Evolutionary conservation across 2,329 filamentous ascomycete genomes (phyloP).

Genomic region (Canariomyces notabilis): DNA sequence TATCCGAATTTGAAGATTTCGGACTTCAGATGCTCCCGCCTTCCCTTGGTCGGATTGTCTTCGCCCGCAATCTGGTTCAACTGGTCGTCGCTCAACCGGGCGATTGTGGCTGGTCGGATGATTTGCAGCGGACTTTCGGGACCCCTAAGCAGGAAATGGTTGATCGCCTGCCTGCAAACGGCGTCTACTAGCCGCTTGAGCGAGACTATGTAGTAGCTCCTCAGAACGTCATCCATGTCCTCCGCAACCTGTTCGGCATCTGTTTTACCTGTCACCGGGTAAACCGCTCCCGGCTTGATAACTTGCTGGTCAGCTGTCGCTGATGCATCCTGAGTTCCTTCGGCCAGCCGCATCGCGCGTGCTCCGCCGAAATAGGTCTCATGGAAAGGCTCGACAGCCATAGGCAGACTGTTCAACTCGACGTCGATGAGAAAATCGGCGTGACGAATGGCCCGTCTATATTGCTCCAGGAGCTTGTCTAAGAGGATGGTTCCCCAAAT

Average conservation of each 20-base stretch:
- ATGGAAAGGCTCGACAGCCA: slow-evolving; percentile 52
- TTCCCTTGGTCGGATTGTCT: slow-evolving; percentile 36
- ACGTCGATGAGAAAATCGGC: slow-evolving; percentile 47
- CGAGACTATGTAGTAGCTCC: slow-evolving; percentile 58
- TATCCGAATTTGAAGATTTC: slow-evolving; percentile 43
- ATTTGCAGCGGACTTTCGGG: slow-evolving; percentile 31
- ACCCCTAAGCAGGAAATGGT: slow-evolving; percentile 48
- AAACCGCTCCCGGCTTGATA: neutral
- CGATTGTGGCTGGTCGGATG: neutral
- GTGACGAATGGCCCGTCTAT: slow-evolving; percentile 45
- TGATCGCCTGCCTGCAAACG: slow-evolving; percentile 53
- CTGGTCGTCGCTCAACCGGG: neutral
- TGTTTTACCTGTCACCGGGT: slow-evolving; percentile 11
- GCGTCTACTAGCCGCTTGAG: slow-evolving; percentile 59
- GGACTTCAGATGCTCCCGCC: slow-evolving; percentile 38
- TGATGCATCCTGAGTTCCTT: neutral
- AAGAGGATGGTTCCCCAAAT: slow-evolving; percentile 41
- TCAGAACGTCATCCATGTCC: slow-evolving; percentile 56
- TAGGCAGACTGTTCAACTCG: slow-evolving; percentile 41
- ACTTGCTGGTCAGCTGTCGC: no score
- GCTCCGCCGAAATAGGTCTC: slow-evolving; percentile 33
- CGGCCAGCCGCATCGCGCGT: slow-evolving; percentile 23
- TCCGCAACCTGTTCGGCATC: slow-evolving; percentile 28
- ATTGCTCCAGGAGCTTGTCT: slow-evolving; percentile 41
- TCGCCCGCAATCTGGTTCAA: slow-evolving; percentile 51